Evolutionary conservation across 495 filamentous ascomycete species (phyloP).

Genomic region (Cenococcum geophilum): DNA sequence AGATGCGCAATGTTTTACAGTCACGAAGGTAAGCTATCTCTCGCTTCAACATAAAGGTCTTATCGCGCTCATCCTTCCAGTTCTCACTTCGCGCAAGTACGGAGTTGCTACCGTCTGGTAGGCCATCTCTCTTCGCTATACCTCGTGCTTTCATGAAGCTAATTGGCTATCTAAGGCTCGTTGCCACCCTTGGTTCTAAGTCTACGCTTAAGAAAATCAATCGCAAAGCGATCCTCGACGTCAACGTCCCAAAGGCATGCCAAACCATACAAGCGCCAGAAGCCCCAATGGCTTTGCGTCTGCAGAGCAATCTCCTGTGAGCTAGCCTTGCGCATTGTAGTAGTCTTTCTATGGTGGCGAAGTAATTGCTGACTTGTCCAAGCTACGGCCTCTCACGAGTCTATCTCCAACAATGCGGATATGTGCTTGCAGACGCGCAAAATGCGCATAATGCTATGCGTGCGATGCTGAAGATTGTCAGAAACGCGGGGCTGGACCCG

Average conservation of each 20-base stretch:
- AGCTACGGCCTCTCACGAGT: constrained; percentile 80
- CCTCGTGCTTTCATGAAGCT: constrained; percentile 2
- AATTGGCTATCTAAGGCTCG: constrained; percentile 58
- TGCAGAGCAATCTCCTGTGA: constrained; percentile 83
- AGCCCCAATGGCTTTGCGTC: constrained; percentile 82
- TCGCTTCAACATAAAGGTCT: constrained; percentile 5
- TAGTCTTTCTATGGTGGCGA: not conserved
- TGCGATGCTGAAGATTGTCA: constrained; percentile 52
- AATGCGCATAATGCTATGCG: constrained; percentile 67
- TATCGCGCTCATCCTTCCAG: constrained; percentile 43
- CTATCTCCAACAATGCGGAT: constrained; percentile 78
- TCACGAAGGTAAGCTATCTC: constrained; percentile 66
- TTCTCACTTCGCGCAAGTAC: constrained; percentile 80
- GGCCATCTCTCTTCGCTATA: constrained; percentile 26
- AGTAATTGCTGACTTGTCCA: not conserved
- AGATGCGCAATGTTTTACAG: constrained; percentile 76
- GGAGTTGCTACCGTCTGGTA: constrained; percentile 95
- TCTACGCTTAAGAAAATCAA: constrained; percentile 68
- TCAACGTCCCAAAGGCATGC: constrained; percentile 81
- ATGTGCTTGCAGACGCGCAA: constrained; percentile 75
- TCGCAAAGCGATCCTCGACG: constrained; percentile 81
- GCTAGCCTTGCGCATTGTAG: constrained; percentile 16
- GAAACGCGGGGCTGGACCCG: constrained; percentile 57
- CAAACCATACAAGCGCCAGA: constrained; percentile 75
- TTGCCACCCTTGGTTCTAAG: constrained; percentile 79